phyloP scores from a whole-genome alignment of 768 basidiomycete genomes.

The Mycena crocata region DNA sequence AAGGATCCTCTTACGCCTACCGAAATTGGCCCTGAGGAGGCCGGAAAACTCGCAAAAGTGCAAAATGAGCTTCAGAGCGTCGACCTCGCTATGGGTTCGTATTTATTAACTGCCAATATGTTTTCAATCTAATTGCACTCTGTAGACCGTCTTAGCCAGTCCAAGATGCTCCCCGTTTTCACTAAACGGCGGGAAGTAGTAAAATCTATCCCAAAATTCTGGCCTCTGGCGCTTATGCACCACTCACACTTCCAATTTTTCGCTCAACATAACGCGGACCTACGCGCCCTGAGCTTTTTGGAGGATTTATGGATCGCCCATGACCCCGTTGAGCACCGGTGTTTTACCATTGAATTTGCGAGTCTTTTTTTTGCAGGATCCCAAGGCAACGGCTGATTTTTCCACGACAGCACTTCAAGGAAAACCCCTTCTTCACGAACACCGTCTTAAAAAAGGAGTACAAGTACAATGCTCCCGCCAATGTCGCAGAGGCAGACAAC shows the following conservation, averaged over 20 bases:
- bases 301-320: conserved; percentile 88
- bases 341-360: conserved; percentile 92
- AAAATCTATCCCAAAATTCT: conserved; percentile 81
- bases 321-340: conserved; percentile 78
- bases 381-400: not conserved
- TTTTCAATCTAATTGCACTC: conserved; percentile 14
- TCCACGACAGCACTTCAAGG: conserved; percentile 75
- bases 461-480: conserved; percentile 71
- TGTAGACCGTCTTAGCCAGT: conserved; percentile 74
- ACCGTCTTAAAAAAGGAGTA: conserved; percentile 84
- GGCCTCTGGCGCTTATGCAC: conserved; percentile 89
- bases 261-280: conserved; percentile 80
- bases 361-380: conserved; percentile 48
- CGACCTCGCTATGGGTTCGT: conserved; percentile 80
- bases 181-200: conserved; percentile 75
- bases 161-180: conserved; percentile 69
- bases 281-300: conserved; percentile 83
- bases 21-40: conserved; percentile 79
- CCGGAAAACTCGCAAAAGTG: conserved; percentile 70
- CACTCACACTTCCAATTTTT: conserved; percentile 70
- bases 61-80: conserved; percentile 78
- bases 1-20: conserved; percentile 76
- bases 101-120: not conserved
- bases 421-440: conserved; percentile 87
- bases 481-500: conserved; percentile 61